Evolutionary conservation across 106 monocot genomes (phyloP).

Genomic region (Ottelia alismoides): DNA sequence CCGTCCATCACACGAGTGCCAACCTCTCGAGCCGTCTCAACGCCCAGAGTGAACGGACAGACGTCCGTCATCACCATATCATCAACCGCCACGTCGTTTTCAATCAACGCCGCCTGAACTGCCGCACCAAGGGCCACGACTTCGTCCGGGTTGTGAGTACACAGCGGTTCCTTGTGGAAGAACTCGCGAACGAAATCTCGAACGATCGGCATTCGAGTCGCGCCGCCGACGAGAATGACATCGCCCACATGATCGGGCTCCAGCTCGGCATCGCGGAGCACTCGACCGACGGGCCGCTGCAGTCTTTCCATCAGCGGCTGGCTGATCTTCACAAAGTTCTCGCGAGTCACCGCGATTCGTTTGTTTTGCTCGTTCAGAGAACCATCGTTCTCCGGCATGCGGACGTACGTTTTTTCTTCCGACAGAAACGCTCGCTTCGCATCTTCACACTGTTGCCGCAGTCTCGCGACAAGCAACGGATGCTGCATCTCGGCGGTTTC

Average conservation of each 20-base stretch:
- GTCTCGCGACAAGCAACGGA: too few relatives aligned
- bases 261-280: background rate
- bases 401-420: too few relatives aligned
- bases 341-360: background rate
- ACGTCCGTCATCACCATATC: background rate
- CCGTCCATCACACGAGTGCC: background rate
- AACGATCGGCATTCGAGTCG: background rate
- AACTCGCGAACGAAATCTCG: background rate
- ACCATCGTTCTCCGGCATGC: too few relatives aligned
- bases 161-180: background rate
- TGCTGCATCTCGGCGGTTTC: constrained; percentile 8
- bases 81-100: background rate
- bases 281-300: background rate
- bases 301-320: background rate
- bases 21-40: background rate
- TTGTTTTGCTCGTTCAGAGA: too few relatives aligned
- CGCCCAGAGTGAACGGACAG: background rate
- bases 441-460: constrained; percentile 4
- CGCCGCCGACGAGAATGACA: background rate
- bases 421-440: constrained; percentile 12
- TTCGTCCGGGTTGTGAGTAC: background rate
- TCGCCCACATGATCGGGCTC: background rate
- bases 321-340: background rate
- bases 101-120: background rate
- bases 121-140: background rate